A percentile compares a stretch with the other conserved stretches of the same genome.
phyloP scores from a whole-genome alignment of 2,329 filamentous ascomycete species.

The Beauveria australis region DNA sequence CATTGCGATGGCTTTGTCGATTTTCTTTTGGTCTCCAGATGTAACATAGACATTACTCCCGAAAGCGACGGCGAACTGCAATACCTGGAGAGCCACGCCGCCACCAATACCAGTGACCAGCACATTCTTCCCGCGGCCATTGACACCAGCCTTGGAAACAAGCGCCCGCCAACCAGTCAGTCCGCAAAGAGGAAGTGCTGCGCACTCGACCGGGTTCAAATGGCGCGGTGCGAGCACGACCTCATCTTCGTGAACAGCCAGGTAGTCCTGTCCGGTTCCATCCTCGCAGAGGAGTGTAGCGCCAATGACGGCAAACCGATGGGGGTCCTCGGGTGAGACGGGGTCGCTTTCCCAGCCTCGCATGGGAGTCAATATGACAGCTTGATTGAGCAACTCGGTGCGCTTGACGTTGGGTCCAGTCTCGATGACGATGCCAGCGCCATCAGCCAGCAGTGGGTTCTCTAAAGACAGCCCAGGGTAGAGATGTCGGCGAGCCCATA shows the following conservation, averaged over 20 bases:
- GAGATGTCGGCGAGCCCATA: slow-evolving; percentile 86
- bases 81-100: slow-evolving; percentile 74
- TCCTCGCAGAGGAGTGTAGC: slow-evolving; percentile 49
- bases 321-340: slow-evolving; percentile 61
- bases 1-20: slow-evolving; percentile 60
- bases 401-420: slow-evolving; percentile 42
- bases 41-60: slow-evolving; percentile 75
- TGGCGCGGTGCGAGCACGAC: slow-evolving; percentile 70
- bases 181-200: slow-evolving; percentile 76
- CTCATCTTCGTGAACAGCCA: slow-evolving; percentile 61
- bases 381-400: slow-evolving; percentile 45
- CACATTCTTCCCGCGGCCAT: slow-evolving; percentile 60
- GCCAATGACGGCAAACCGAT: slow-evolving; percentile 57
- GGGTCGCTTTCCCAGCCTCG: slow-evolving; percentile 67
- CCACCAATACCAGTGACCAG: slow-evolving; percentile 88
- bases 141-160: slow-evolving; percentile 65
- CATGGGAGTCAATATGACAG: slow-evolving; percentile 71
- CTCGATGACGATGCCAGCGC: slow-evolving; percentile 63
- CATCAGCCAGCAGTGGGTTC: slow-evolving; percentile 74
- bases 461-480: slow-evolving; percentile 81
- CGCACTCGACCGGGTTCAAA: slow-evolving; percentile 64
- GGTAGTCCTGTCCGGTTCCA: slow-evolving; percentile 68
- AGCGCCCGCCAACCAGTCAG: slow-evolving; percentile 84
- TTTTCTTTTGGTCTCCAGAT: slow-evolving; percentile 65
- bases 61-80: slow-evolving; percentile 69